These are phyloP conservation scores for Lanzia echinophila DNA, from an alignment of 2,329 filamentous ascomycete species.

Conservation along the genomic window DNA sequence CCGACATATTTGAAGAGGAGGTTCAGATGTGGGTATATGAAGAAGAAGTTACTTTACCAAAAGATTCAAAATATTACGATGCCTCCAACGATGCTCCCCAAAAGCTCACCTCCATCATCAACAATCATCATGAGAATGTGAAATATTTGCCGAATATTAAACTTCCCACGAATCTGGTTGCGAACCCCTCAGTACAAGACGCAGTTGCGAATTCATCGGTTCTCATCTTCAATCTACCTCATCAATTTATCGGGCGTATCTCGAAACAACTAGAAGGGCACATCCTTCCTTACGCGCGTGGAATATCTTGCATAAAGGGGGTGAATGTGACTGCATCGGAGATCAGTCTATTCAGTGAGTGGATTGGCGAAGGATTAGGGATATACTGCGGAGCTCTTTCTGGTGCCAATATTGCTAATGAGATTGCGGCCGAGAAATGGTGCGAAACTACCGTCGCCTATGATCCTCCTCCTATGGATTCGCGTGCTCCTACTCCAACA, in stretches of 20 bases:
- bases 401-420: conserved; percentile 91
- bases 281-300: conserved; percentile 84
- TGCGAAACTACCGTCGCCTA: conserved; percentile 97
- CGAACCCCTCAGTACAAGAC: conserved; percentile 73
- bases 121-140: conserved; percentile 88
- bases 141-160: conserved; percentile 92
- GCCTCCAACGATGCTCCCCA: conserved; percentile 55
- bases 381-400: conserved; percentile 97
- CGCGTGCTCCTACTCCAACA: conserved; percentile 60
- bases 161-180: conserved; percentile 75
- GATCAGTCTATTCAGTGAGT: conserved; percentile 87
- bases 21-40: conserved; percentile 99
- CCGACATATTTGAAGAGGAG: conserved; percentile 74
- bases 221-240: conserved; percentile 91
- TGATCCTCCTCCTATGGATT: conserved; percentile 85
- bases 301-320: conserved; percentile 97
- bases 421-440: conserved; percentile 93
- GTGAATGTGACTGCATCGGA: conserved; percentile 85
- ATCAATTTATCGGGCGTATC: conserved; percentile 88
- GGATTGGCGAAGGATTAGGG: conserved; percentile 80
- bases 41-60: conserved; percentile 72
- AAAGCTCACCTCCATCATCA: conserved; percentile 89
- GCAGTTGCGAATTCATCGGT: conserved; percentile 80
- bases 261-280: conserved; percentile 81
- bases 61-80: conserved; percentile 68